phyloP scores from a whole-genome alignment of 2,329 filamentous ascomycete species.

The Colletotrichum caudatum region DNA sequence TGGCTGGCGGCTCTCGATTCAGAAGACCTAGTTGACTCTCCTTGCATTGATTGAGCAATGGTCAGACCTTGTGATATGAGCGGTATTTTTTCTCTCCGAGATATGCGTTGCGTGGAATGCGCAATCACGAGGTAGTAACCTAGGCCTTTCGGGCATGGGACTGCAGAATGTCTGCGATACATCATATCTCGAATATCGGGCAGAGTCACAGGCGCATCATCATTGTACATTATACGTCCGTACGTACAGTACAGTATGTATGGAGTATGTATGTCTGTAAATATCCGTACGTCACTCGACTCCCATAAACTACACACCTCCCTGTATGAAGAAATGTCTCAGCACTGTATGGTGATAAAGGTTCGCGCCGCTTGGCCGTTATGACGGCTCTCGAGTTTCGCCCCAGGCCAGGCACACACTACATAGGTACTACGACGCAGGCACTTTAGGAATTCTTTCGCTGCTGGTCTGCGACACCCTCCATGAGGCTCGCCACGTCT shows the following conservation, averaged over 20 bases:
- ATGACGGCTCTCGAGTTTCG: conserved; percentile 7
- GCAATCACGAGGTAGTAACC: conserved; percentile 20
- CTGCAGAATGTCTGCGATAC: conserved; percentile 13
- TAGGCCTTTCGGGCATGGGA: background rate
- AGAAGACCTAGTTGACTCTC: conserved; percentile 10
- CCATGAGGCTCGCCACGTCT: conserved; percentile 27
- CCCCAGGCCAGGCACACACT: background rate
- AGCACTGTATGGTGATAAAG: conserved; percentile 12
- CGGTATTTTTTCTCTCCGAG: conserved; percentile 26
- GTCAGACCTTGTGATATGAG: background rate
- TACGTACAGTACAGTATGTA: too few species aligned
- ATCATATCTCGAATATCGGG: conserved; percentile 2
- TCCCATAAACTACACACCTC: background rate
- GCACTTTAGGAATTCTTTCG: conserved; percentile 12
- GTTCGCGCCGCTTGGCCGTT: conserved; percentile 14
- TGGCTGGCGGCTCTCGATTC: conserved; percentile 11
- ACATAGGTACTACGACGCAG: background rate
- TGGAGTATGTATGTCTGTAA: too few species aligned
- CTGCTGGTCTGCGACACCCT: conserved; percentile 13
- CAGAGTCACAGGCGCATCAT: conserved; percentile 28
- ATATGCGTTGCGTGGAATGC: conserved; percentile 16
- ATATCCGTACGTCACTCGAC: conserved; percentile 1
- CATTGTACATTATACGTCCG: too few species aligned
- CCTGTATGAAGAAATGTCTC: conserved; percentile 8
- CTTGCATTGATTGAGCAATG: conserved; percentile 2